Evolutionary conservation across 2,329 filamentous ascomycete species (phyloP).

Genomic region (Fusarium chuoi): DNA sequence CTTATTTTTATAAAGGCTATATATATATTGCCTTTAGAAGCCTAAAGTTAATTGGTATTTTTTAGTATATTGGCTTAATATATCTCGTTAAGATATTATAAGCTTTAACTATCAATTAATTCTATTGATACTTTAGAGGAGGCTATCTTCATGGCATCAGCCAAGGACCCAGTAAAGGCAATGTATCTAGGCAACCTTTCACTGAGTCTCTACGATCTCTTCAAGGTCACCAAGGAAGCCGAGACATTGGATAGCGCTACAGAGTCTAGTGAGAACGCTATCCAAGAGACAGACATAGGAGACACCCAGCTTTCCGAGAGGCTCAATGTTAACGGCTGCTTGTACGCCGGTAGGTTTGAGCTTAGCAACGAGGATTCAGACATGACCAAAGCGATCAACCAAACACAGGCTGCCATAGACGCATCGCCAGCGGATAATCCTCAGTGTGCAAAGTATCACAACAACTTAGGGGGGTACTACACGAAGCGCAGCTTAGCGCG

Average conservation of each 20-base stretch:
- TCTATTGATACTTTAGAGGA: too few relatives aligned
- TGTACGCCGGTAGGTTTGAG: too few relatives aligned
- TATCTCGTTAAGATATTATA: too few relatives aligned
- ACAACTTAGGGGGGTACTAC: neutral
- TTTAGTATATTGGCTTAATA: too few relatives aligned
- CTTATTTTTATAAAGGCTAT: too few relatives aligned
- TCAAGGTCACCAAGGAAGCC: rapidly evolving
- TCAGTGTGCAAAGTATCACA: neutral
- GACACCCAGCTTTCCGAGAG: neutral
- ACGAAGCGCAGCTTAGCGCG: neutral
- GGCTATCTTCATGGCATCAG: neutral
- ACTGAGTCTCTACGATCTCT: neutral
- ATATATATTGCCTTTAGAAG: too few relatives aligned
- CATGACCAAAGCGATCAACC: neutral
- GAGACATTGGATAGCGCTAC: neutral
- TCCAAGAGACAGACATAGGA: neutral
- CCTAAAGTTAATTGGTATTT: too few relatives aligned
- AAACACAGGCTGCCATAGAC: neutral
- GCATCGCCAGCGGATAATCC: neutral
- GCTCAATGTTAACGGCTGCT: too few relatives aligned
- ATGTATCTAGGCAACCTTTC: neutral
- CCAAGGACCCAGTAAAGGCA: neutral
- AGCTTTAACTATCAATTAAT: too few relatives aligned
- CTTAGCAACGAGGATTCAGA: too few relatives aligned
- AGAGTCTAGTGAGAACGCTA: neutral